Conservation (phyloP, 2,329 filamentous ascomycete species). For the Trichoderma pleuroti region DNA sequence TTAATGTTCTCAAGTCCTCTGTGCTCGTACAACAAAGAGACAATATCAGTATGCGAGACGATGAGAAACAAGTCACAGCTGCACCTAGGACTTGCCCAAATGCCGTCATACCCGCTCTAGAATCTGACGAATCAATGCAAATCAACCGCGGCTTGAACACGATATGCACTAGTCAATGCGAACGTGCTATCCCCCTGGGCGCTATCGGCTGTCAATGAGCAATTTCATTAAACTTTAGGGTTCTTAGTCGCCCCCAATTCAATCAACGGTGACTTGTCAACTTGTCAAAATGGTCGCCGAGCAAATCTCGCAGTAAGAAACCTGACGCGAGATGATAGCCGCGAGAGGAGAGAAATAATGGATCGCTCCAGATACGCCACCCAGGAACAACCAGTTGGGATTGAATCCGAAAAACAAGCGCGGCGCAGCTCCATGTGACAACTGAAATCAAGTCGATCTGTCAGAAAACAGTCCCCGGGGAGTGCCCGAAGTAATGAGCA, state of each 20-base stretch:
- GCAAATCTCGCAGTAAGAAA: not conserved
- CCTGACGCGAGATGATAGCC: not conserved
- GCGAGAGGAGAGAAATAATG: not conserved
- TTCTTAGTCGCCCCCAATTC: not conserved
- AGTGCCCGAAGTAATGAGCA: slow-evolving; percentile 3
- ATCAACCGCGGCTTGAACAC: not conserved
- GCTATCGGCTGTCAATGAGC: not conserved
- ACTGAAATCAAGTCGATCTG: not conserved
- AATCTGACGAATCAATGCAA: not conserved
- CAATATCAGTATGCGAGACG: not conserved
- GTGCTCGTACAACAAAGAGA: not conserved
- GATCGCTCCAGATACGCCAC: not conserved
- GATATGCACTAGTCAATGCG: not conserved
- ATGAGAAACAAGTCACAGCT: not conserved
- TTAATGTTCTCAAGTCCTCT: not conserved
- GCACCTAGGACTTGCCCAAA: not conserved
- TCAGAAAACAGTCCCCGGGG: not conserved
- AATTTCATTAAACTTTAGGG: slow-evolving; percentile 3
- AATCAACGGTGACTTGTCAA: not conserved
- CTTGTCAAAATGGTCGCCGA: not conserved
- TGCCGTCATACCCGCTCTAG: not conserved
- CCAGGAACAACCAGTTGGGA: slow-evolving; percentile 2
- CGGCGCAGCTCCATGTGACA: not conserved
- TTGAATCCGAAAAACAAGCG: slow-evolving; percentile 4
- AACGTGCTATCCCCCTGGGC: not conserved